phyloP scores from a whole-genome alignment of 805 yeast species.

The Kuraishia borneana region DNA sequence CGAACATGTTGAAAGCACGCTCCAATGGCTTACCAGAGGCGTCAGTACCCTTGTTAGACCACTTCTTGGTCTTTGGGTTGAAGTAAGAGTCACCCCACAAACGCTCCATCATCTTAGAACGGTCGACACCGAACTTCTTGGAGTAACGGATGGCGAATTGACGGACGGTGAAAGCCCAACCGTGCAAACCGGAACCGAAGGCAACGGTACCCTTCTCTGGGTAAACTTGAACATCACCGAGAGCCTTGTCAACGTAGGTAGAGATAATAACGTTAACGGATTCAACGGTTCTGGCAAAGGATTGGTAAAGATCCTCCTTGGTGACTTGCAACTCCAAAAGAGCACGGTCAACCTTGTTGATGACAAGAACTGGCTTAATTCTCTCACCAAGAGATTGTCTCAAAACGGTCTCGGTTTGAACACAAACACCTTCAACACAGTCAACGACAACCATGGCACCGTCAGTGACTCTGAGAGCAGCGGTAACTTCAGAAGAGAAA shows the following conservation, averaged over 20 bases:
- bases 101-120: constrained; percentile 95
- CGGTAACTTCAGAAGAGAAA: constrained; percentile 99
- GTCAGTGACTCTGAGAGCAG: constrained; percentile 99
- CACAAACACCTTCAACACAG: constrained; percentile 99
- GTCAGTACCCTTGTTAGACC: constrained; percentile 94
- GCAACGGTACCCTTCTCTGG: constrained; percentile 99
- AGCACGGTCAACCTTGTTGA: constrained; percentile 99
- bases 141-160: constrained; percentile 97
- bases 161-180: constrained; percentile 99
- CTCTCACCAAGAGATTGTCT: constrained; percentile 99
- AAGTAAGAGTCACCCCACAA: constrained; percentile 99
- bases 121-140: constrained; percentile 99
- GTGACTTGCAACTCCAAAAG: constrained; percentile 96
- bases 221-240: constrained; percentile 98
- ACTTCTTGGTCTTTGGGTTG: constrained; percentile 99
- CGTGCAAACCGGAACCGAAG: constrained; percentile 99
- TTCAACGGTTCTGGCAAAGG: constrained; percentile 97
- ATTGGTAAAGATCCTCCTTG: constrained; percentile 98
- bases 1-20: constrained; percentile 99
- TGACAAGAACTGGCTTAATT: constrained; percentile 96
- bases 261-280: constrained; percentile 97
- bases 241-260: constrained; percentile 79
- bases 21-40: constrained; percentile 92
- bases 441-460: constrained; percentile 99
- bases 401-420: constrained; percentile 98